Evolutionary conservation across 306 rosid species (phyloP).

Genomic region (Canavalia gladiata): DNA sequence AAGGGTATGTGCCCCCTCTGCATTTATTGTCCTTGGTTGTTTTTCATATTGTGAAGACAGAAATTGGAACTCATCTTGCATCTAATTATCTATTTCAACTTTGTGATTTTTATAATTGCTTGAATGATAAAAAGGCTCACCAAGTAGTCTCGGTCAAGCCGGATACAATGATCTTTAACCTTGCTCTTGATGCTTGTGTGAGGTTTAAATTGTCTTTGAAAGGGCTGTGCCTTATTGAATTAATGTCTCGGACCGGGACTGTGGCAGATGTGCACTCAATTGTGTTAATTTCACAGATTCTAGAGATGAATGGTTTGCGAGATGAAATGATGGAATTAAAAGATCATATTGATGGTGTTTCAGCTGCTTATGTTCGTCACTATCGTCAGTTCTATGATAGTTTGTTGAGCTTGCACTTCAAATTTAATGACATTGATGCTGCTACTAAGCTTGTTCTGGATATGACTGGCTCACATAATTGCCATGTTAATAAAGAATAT

Average conservation of each 20-base stretch:
- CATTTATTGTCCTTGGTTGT: conserved; percentile 63
- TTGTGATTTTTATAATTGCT: conserved; percentile 59
- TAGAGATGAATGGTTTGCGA: conserved; percentile 82
- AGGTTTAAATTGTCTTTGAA: conserved; percentile 71
- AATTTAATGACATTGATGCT: conserved; percentile 71
- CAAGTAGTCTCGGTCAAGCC: conserved; percentile 56
- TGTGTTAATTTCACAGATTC: conserved; percentile 67
- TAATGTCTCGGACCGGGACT: conserved; percentile 64
- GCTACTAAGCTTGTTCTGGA: conserved; percentile 75
- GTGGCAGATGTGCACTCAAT: conserved; percentile 81
- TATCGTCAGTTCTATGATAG: conserved; percentile 79
- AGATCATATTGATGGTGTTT: conserved; percentile 60
- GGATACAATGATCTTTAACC: conserved; percentile 74
- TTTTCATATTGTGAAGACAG: conserved; percentile 77
- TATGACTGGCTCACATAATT: conserved; percentile 58
- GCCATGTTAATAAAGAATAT: conserved; percentile 46
- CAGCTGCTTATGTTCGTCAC: conserved; percentile 58
- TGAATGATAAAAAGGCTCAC: conserved; percentile 50
- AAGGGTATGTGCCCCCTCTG: conserved; percentile 61
- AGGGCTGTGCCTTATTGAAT: conserved; percentile 66
- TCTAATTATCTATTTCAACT: conserved; percentile 73
- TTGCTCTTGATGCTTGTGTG: conserved; percentile 87
- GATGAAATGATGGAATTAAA: conserved; percentile 76
- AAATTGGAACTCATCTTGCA: conserved; percentile 69
- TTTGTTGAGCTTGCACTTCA: conserved; percentile 87